Percentiles rank a stretch among this genome's conserved stretches.
These are phyloP conservation scores for Arxiozyma heterogenica DNA, from an alignment of 1,139 yeast genomes.

Conservation along the genomic window DNA sequence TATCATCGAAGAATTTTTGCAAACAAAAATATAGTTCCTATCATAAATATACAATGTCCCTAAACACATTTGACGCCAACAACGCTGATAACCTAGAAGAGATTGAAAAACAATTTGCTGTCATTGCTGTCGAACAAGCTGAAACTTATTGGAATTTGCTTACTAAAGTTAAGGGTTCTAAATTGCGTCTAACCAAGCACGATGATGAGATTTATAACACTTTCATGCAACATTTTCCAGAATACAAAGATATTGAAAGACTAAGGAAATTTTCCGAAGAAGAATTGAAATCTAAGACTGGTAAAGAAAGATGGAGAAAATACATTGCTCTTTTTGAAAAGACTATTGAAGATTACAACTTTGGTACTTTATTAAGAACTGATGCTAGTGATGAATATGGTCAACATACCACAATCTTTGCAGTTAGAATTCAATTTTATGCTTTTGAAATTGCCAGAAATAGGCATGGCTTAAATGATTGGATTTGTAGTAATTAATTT, in stretches of 20 bases:
- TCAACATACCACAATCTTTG: conserved; percentile 80
- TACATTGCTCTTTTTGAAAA: conserved; percentile 79
- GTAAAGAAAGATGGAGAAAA: conserved; percentile 86
- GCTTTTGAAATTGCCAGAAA: conserved; percentile 94
- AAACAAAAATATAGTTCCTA: background rate
- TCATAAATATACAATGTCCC: conserved; percentile 15
- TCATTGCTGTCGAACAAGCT: conserved; percentile 92
- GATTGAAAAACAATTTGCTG: conserved; percentile 94
- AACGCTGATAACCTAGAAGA: conserved; percentile 55
- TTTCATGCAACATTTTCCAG: conserved; percentile 73
- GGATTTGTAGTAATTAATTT: conserved; percentile 42
- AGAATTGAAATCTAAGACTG: conserved; percentile 68
- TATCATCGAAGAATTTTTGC: background rate
- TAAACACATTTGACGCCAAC: conserved; percentile 43
- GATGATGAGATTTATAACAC: conserved; percentile 78
- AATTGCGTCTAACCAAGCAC: conserved; percentile 61
- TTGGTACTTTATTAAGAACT: conserved; percentile 83
- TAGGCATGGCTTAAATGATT: conserved; percentile 81
- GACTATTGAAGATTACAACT: conserved; percentile 76
- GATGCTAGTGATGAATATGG: conserved; percentile 65
- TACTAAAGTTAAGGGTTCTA: conserved; percentile 66
- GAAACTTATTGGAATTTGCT: conserved; percentile 87
- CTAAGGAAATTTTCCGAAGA: conserved; percentile 60
- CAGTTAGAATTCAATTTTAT: conserved; percentile 85
- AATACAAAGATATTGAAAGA: conserved; percentile 50